These are phyloP conservation scores for Colletotrichum lupini DNA, from an alignment of 2,329 filamentous ascomycete species.

Conservation along the genomic window DNA sequence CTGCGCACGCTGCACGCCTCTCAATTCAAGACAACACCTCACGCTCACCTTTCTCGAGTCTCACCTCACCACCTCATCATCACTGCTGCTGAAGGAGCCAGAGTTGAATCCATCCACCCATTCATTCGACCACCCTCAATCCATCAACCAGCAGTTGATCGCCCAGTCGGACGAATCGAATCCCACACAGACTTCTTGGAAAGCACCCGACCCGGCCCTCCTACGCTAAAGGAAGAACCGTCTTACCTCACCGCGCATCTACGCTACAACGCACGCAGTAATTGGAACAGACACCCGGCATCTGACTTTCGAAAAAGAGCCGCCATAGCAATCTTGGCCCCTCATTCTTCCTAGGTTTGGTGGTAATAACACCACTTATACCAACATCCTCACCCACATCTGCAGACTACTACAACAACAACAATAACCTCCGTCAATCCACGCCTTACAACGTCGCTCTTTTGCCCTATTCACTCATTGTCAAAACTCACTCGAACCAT, in stretches of 20 bases:
- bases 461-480: conserved; percentile 8
- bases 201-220: background rate
- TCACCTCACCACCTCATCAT: background rate
- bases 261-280: background rate
- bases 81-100: background rate
- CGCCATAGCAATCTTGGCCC: background rate
- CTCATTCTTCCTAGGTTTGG: background rate
- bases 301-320: background rate
- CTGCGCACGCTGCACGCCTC: background rate
- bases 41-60: background rate
- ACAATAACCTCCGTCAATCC: background rate
- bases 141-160: background rate
- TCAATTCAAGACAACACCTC: background rate
- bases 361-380: background rate
- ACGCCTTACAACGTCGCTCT: background rate
- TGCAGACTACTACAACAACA: background rate
- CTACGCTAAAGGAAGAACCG: background rate
- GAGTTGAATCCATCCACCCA: background rate
- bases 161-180: background rate
- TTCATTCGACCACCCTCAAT: background rate
- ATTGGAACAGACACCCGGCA: background rate
- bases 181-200: background rate
- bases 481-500: background rate
- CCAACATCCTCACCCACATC: background rate
- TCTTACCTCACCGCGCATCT: conserved; percentile 11